These are phyloP conservation scores for Chaetomium tenue DNA, from an alignment of 495 filamentous ascomycete species.

Conservation along the genomic window DNA sequence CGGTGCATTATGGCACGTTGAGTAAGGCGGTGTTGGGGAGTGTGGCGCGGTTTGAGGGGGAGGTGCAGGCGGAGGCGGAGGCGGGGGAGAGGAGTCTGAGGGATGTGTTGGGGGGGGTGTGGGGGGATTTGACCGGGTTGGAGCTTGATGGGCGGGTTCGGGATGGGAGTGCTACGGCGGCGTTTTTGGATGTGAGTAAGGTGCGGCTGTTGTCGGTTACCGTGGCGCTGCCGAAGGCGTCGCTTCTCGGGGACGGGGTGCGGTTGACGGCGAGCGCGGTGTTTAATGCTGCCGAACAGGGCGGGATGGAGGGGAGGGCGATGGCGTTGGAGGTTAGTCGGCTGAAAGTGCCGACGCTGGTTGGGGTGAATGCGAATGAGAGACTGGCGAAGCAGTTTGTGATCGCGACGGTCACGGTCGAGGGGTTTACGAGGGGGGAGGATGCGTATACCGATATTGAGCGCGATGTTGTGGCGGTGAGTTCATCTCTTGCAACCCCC, in stretches of 20 bases:
- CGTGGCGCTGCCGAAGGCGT: constrained; percentile 53
- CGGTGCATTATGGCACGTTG: constrained; percentile 60
- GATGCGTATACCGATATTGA: constrained; percentile 53
- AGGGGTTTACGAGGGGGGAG: constrained; percentile 36
- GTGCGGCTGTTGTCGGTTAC: constrained; percentile 43
- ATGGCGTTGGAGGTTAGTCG: constrained; percentile 38
- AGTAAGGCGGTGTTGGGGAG: constrained; percentile 51
- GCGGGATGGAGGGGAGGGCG: constrained; percentile 29
- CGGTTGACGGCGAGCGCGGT: constrained; percentile 42
- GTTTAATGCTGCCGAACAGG: constrained; percentile 23
- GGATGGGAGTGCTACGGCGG: background rate
- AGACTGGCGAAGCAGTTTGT: constrained; percentile 57
- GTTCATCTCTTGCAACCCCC: background rate
- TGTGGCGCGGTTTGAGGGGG: constrained; percentile 22
- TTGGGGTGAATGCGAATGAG: constrained; percentile 63
- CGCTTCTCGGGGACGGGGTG: constrained; percentile 49
- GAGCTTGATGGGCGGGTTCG: constrained; percentile 9
- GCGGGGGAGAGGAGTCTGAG: background rate
- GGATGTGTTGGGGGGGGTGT: constrained; percentile 16
- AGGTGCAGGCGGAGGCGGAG: background rate
- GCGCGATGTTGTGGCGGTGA: constrained; percentile 50
- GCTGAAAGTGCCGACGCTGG: constrained; percentile 55
- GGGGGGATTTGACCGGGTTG: constrained; percentile 14
- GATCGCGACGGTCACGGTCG: constrained; percentile 53
- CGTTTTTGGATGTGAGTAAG: constrained; percentile 29